Percentiles rank a stretch among this genome's conserved stretches.
phyloP scores from a whole-genome alignment of 75 land plant genomes.

The Pinus taeda region DNA sequence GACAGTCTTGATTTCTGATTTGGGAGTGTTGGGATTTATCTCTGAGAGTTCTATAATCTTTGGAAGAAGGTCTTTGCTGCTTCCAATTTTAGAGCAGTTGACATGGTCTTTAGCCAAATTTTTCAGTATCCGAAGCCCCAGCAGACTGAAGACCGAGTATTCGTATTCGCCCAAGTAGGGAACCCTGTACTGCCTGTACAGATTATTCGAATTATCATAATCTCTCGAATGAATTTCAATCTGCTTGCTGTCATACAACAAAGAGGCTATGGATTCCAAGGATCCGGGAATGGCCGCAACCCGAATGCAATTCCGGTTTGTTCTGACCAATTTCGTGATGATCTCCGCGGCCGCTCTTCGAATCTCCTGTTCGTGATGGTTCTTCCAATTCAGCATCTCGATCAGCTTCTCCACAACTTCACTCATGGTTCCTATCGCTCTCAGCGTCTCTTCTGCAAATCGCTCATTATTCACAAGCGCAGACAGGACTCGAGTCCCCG shows the following conservation, averaged over 20 bases:
- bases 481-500: constrained; percentile 54
- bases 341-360: constrained; percentile 57
- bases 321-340: constrained; percentile 42
- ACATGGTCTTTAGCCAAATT: constrained; percentile 17
- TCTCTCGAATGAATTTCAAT: background rate
- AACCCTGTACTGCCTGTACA: constrained; percentile 11
- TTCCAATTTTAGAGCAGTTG: constrained; percentile 24
- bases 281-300: constrained; percentile 77
- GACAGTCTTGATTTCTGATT: constrained; percentile 11
- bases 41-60: constrained; percentile 43
- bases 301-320: constrained; percentile 55
- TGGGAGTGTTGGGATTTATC: background rate
- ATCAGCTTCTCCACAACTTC: constrained; percentile 61
- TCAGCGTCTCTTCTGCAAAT: constrained; percentile 51
- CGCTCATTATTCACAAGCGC: constrained; percentile 23
- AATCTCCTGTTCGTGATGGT: constrained; percentile 54
- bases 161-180: background rate
- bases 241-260: constrained; percentile 28
- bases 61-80: constrained; percentile 17
- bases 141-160: constrained; percentile 4
- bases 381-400: constrained; percentile 88
- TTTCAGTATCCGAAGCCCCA: constrained; percentile 26
- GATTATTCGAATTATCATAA: constrained; percentile 49
- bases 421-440: constrained; percentile 59
- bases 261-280: constrained; percentile 70